Percentiles rank a stretch among this genome's conserved stretches.
Conservation (phyloP, 768 basidiomycete genomes). For the Tricholoma hemisulphureum region DNA sequence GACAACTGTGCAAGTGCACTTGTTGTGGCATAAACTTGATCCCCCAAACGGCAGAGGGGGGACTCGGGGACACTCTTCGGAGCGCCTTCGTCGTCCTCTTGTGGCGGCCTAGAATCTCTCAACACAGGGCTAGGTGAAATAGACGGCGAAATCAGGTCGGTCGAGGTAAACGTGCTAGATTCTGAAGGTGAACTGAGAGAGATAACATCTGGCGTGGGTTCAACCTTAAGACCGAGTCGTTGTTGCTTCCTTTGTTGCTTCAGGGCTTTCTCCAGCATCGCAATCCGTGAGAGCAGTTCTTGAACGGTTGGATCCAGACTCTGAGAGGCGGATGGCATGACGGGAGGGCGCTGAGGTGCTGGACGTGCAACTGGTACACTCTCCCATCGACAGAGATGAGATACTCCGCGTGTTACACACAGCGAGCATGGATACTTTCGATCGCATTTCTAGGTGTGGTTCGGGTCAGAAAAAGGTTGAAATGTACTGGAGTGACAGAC, state of each 20-base stretch:
- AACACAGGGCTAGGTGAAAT: slow-evolving; percentile 9
- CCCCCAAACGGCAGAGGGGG: slow-evolving; percentile 25
- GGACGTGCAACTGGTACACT: slow-evolving; percentile 42
- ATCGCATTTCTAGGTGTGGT: slow-evolving; percentile 47
- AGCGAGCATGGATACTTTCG: slow-evolving; percentile 42
- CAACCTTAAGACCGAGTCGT: slow-evolving; percentile 9
- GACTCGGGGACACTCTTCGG: not conserved
- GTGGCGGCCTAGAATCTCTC: not conserved
- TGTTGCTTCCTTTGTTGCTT: slow-evolving; percentile 11
- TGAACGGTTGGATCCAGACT: slow-evolving; percentile 20
- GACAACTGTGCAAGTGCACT: slow-evolving; percentile 43
- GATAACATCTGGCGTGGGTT: slow-evolving; percentile 10
- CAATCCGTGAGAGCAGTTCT: slow-evolving; percentile 27
- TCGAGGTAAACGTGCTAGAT: slow-evolving; percentile 21
- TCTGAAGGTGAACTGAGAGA: slow-evolving; percentile 14
- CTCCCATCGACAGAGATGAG: slow-evolving; percentile 48
- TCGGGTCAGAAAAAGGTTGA: slow-evolving; percentile 6
- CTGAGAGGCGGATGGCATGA: not conserved
- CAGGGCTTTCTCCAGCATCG: slow-evolving; percentile 26
- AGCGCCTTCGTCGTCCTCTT: slow-evolving; percentile 13
- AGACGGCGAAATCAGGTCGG: slow-evolving; percentile 17
- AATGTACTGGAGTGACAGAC: slow-evolving; percentile 27
- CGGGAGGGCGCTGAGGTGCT: slow-evolving; percentile 38
- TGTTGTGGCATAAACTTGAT: slow-evolving; percentile 39
- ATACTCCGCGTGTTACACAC: slow-evolving; percentile 38